phyloP scores from a whole-genome alignment of 768 basidiomycete genomes.

The Rhodotorula kratochvilovae region DNA sequence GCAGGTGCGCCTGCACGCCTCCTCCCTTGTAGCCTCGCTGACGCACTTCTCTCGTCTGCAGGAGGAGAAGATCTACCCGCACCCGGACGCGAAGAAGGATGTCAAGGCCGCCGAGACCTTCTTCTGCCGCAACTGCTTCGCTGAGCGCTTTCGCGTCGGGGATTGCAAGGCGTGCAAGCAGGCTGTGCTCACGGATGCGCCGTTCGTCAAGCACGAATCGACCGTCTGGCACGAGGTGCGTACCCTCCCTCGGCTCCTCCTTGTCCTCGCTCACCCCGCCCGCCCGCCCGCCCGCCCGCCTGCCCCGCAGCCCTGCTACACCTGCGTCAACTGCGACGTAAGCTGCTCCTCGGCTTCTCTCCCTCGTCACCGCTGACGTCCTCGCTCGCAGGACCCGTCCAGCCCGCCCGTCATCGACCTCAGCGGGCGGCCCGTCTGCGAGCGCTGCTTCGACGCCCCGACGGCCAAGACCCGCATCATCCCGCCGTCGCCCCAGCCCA shows the following conservation, averaged over 20 bases:
- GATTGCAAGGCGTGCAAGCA: slow-evolving; percentile 31
- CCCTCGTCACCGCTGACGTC: not conserved
- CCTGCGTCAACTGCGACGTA: slow-evolving; percentile 25
- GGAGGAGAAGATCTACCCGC: slow-evolving; percentile 36
- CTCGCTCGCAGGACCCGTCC: slow-evolving; percentile 3
- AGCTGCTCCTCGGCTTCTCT: not conserved
- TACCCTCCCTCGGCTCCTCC: not conserved
- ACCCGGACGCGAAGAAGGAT: slow-evolving; percentile 19
- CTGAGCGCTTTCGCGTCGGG: slow-evolving; percentile 24
- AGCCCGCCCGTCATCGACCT: slow-evolving; percentile 27
- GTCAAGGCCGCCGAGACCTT: slow-evolving; percentile 3
- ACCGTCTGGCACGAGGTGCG: slow-evolving; percentile 27
- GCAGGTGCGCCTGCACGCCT: slow-evolving; percentile 6
- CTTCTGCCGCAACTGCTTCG: slow-evolving; percentile 35
- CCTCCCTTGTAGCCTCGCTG: too few relatives aligned
- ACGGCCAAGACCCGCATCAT: slow-evolving; percentile 13
- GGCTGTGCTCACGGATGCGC: slow-evolving; percentile 26
- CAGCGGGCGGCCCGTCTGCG: slow-evolving; percentile 21
- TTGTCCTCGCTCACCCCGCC: not conserved
- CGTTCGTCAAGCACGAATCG: slow-evolving; percentile 22
- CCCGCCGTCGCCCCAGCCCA: slow-evolving; percentile 19
- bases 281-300: not conserved
- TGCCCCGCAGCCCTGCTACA: slow-evolving; percentile 18
- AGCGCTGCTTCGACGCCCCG: slow-evolving; percentile 33
- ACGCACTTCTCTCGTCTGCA: not conserved